Conservation (phyloP, 2,329 filamentous ascomycete genomes). For the Passalora sequoiae region DNA sequence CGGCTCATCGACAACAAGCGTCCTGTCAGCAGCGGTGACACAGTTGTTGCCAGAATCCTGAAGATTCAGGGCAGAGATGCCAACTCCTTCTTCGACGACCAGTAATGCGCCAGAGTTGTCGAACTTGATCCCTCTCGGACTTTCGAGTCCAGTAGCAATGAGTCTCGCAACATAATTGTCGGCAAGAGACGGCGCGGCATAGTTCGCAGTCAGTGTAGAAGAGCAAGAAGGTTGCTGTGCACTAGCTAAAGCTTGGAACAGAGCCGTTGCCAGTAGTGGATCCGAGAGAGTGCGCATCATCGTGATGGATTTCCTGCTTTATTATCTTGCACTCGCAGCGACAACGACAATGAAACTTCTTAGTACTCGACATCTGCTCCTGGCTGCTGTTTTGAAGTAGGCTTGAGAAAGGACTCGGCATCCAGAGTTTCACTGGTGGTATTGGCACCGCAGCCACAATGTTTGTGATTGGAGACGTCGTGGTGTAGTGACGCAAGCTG, state of each 20-base stretch:
- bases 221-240: slow-evolving; percentile 29
- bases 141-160: slow-evolving; percentile 42
- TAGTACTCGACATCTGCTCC: too few relatives aligned
- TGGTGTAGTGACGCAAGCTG: background rate
- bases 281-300: background rate
- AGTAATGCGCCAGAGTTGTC: slow-evolving; percentile 46
- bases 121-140: slow-evolving; percentile 45
- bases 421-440: slow-evolving; percentile 1
- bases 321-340: too few relatives aligned
- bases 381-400: too few relatives aligned
- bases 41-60: slow-evolving; percentile 24
- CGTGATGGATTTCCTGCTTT: too few relatives aligned
- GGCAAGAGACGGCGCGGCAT: slow-evolving; percentile 40
- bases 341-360: too few relatives aligned
- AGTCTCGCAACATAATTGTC: slow-evolving; percentile 41
- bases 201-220: slow-evolving; percentile 34
- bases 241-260: background rate
- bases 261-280: background rate
- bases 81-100: slow-evolving; percentile 42
- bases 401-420: too few relatives aligned
- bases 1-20: slow-evolving; percentile 26
- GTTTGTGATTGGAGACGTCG: slow-evolving; percentile 1
- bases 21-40: slow-evolving; percentile 19
- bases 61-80: slow-evolving; percentile 25
- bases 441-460: background rate